Conservation (phyloP, 2,329 filamentous ascomycete genomes). For the Coniosporium tulheliwenetii region DNA sequence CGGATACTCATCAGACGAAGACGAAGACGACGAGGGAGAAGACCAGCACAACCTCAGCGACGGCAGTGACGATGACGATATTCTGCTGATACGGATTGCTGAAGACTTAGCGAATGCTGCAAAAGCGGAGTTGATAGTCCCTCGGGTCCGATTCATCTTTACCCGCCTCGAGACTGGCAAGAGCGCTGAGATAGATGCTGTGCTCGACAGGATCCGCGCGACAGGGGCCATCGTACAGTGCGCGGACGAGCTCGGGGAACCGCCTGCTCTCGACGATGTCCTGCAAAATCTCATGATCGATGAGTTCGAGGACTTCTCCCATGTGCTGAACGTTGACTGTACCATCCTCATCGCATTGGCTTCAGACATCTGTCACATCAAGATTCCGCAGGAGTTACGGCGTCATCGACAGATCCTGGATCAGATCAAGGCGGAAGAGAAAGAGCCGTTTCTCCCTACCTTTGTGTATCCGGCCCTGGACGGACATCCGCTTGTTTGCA, state of each 20-base stretch:
- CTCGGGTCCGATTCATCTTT: slow-evolving; percentile 43
- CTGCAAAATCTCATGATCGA: slow-evolving; percentile 19
- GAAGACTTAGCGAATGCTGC: slow-evolving; percentile 43
- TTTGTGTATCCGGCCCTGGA: slow-evolving; percentile 47
- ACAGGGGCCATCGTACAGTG: slow-evolving; percentile 26
- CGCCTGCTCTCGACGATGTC: slow-evolving; percentile 10
- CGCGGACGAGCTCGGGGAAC: slow-evolving; percentile 10
- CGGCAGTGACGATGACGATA: slow-evolving; percentile 21
- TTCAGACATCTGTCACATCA: slow-evolving; percentile 54
- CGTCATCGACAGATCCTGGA: slow-evolving; percentile 44
- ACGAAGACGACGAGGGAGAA: slow-evolving; percentile 29
- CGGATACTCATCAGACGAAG: slow-evolving; percentile 29
- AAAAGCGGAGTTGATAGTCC: slow-evolving; percentile 38
- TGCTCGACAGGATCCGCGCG: slow-evolving; percentile 39
- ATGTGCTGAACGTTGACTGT: slow-evolving; percentile 44
- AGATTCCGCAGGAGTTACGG: slow-evolving; percentile 30
- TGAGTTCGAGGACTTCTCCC: slow-evolving; percentile 20
- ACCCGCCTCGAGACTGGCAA: slow-evolving; percentile 39
- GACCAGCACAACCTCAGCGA: slow-evolving; percentile 33
- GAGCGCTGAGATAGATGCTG: slow-evolving; percentile 37
- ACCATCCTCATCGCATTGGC: slow-evolving; percentile 58
- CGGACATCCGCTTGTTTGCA: slow-evolving; percentile 46
- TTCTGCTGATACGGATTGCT: slow-evolving; percentile 45
- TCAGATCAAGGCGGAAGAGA: slow-evolving; percentile 49
- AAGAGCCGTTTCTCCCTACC: slow-evolving; percentile 42